Evolutionary conservation across 768 basidiomycete species (phyloP), one percentile per base, ranked within the genome.

Genomic region (Phallus indusiatus): DNA sequence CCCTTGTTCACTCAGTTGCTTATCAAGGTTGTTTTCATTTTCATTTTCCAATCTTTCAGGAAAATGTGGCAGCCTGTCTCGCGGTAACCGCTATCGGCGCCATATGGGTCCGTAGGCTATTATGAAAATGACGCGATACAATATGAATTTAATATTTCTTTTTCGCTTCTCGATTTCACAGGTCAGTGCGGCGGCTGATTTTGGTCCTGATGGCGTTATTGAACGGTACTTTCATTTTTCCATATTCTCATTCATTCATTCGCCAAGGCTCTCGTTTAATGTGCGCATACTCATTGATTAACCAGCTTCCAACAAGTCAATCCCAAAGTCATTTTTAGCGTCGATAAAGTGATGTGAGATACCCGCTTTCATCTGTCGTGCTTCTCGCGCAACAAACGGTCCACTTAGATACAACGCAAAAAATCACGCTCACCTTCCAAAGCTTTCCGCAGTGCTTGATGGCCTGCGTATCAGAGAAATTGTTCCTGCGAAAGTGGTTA

Each of bases 241-340:
- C 33, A 33, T 59, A 14, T 14, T 5, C 11, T 16, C 8, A 14
- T 50, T 37, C 22, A 46, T 22, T n/a, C 20, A n/a, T 16, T n/a
- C 60, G 16, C 42, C 34, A 57, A 54, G 55, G 18, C 53, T 11
- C 53, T 36, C 56, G 50, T 59, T n/a, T 53, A 52, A 54, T 46
- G 54, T 47, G 17, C 24, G 17, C 28, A 28, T 28, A 28, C 28
- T 28, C 28, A 28, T 28, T 58, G n/a, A 54, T 20, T 14, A 47
- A n/a, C n/a, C n/a, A 86, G 84, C 48, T 82, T 91, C 61, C 83
- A 88, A 66, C 90, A 91, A 78, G 87, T 91, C 18, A 78, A 83
- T 61, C 88, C 87, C 5, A 81, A 75, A 47, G 72, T 90, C 55
- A 75, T 91, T 33, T 86, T 91, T 67, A 79, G 83, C 12, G 85